Base-by-base conservation (phyloP, 169 alveolate genomes). In the Cryptosporidium baileyi region DNA sequence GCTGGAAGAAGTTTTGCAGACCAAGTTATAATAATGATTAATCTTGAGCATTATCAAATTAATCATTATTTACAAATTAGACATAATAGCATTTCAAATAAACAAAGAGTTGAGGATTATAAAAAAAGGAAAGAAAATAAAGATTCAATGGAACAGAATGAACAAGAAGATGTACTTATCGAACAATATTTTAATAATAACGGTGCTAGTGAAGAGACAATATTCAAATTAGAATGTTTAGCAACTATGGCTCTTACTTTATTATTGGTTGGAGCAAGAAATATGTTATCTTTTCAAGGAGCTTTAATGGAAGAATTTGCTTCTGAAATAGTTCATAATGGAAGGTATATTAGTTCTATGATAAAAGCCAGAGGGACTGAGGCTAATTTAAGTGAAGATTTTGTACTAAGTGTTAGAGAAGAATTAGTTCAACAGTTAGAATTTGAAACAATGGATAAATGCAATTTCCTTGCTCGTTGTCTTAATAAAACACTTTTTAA, bases 321-420 rank as follows among this genome's bases (percentile, higher is more conserved):
- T 17, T 1, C 5, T 30, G 0, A n/a, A 3, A 26, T 57, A 13
- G 63, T 30, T 15, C 7, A 11, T 13, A 0, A 0, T 19, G 13
- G 6, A 26, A 5, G 3, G 1, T 5, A 57, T 8, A 1, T 28
- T 1, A 24, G 11, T 57, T 57, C 44, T 11, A 57, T 57, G 63
- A 57, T 57, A 17, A 28, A 57, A 1, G 26, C 11, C 15, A 57
- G 63, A 57, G 63, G 63, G 32, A 57, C 63, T 22, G 63, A 57
- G 7, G 32, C 32, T 6, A 28, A 19, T n/a, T 24, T 57, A 6
- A 30, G 45, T 8, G 45, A 57, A 26, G 32, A n/a, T 26, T 6
- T 57, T 11, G 63, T 57, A 30, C 13, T 57, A 17, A 24, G 24
- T 0, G 24, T 57, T 28, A 22, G 63, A 15, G 63, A 57, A 8